Evolutionary conservation across 345 rosid species (phyloP).

Genomic region (Eucalyptus tenuipes): DNA sequence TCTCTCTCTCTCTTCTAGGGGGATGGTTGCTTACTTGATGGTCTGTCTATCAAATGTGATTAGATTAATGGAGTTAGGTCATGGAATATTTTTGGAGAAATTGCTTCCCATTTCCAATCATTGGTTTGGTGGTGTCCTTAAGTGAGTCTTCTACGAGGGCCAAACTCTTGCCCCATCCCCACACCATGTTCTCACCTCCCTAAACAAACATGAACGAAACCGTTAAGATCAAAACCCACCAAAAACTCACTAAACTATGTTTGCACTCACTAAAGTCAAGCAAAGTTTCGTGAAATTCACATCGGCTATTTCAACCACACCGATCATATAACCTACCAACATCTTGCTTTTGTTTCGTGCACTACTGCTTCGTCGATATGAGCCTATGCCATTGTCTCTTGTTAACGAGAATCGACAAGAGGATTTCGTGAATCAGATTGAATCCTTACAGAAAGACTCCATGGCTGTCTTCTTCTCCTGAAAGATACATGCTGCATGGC

Average conservation of each 20-base stretch:
- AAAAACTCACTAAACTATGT: neutral
- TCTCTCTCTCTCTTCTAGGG: neutral
- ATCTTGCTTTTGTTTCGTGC: neutral
- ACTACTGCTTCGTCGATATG: neutral
- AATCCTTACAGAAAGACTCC: neutral
- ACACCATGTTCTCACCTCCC: conserved; percentile 14
- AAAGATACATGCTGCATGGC: neutral
- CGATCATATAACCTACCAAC: neutral
- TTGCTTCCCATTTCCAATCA: conserved; percentile 19
- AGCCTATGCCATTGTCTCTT: neutral
- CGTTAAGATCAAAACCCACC: neutral
- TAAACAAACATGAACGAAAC: neutral
- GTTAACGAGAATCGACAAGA: neutral
- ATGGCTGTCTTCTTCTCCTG: neutral
- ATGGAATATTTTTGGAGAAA: neutral
- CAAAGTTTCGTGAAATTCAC: neutral
- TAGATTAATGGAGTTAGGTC: neutral
- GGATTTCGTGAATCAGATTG: neutral
- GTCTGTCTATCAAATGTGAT: neutral
- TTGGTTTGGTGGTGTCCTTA: conserved; percentile 20
- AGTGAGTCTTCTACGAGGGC: neutral
- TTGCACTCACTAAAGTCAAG: neutral
- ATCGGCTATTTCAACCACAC: neutral
- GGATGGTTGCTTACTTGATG: neutral
- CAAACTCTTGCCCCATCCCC: conserved; percentile 8